Evolutionary conservation across 371 early-diverging fungal genomes (phyloP).

Genomic region (Mortierella sp.): DNA sequence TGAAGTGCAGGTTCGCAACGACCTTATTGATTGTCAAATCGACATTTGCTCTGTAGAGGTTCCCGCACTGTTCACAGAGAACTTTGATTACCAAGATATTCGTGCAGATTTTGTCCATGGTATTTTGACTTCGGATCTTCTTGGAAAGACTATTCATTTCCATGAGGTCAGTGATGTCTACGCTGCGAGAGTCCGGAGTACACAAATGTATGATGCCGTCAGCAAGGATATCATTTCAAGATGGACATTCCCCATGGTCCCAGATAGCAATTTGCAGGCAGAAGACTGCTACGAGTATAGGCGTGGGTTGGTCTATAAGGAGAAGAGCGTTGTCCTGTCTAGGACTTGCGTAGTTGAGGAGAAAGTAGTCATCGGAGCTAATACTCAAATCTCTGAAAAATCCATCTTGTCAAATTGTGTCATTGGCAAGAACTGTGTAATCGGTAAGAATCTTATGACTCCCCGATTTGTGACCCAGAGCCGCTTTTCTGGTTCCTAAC

Average conservation of each 20-base stretch:
- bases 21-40: conserved; percentile 93
- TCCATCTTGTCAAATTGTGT: conserved; percentile 80
- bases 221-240: conserved; percentile 90
- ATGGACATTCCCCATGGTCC: conserved; percentile 95
- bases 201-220: conserved; percentile 87
- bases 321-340: conserved; percentile 78
- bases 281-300: conserved; percentile 78
- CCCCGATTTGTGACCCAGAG: background rate
- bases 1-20: conserved; percentile 85
- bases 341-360: conserved; percentile 84
- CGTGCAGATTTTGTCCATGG: conserved; percentile 93
- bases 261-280: conserved; percentile 83
- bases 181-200: conserved; percentile 85
- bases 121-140: conserved; percentile 90
- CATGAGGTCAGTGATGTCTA: conserved; percentile 85
- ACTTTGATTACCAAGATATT: conserved; percentile 96
- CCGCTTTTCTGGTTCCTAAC: background rate
- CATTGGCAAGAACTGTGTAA: conserved; percentile 86
- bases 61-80: conserved; percentile 95
- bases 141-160: conserved; percentile 89
- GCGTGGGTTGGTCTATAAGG: conserved; percentile 90
- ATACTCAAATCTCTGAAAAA: conserved; percentile 82
- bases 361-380: conserved; percentile 86
- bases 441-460: conserved; percentile 61
- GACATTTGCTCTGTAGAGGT: conserved; percentile 96